A percentile compares a stretch with the other conserved stretches of the same genome.
These are phyloP conservation scores for Leccinum boreale DNA, from an alignment of 768 basidiomycete species.

Conservation along the genomic window DNA sequence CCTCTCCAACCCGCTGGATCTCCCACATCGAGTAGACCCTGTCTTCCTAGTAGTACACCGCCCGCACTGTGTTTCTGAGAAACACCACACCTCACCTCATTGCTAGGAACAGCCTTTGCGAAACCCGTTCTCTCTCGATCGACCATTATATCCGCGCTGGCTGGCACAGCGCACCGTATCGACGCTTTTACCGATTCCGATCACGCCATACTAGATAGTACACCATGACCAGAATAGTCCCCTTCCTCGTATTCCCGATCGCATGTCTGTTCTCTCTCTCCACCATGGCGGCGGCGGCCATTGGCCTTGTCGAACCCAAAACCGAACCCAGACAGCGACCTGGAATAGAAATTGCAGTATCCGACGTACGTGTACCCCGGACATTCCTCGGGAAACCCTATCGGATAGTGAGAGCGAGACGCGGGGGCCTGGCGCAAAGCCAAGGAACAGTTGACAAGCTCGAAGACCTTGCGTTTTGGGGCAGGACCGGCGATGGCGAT, in stretches of 20 bases:
- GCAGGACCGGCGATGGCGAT: neutral
- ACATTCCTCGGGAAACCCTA: conserved; percentile 16
- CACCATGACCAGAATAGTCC: conserved; percentile 3
- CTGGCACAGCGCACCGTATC: neutral
- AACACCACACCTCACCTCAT: neutral
- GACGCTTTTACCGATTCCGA: neutral
- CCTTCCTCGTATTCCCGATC: conserved; percentile 3
- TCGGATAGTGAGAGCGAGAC: neutral
- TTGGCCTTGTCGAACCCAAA: neutral
- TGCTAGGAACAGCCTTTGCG: conserved; percentile 1
- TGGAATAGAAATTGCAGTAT: neutral
- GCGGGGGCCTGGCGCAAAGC: neutral
- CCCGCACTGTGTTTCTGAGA: neutral
- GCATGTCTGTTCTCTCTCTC: conserved; percentile 9
- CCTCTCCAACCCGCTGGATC: neutral
- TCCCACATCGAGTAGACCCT: neutral
- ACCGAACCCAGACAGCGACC: neutral
- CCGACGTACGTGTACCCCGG: conserved; percentile 7
- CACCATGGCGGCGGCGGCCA: neutral
- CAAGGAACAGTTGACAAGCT: neutral
- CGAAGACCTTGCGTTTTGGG: neutral
- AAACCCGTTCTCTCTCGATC: neutral
- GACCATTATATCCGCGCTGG: neutral
- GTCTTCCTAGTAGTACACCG: neutral
- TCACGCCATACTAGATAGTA: neutral